Evolutionary conservation across 2,329 filamentous ascomycete genomes (phyloP).

Genomic region (Berkeleyomyces rouxiae): DNA sequence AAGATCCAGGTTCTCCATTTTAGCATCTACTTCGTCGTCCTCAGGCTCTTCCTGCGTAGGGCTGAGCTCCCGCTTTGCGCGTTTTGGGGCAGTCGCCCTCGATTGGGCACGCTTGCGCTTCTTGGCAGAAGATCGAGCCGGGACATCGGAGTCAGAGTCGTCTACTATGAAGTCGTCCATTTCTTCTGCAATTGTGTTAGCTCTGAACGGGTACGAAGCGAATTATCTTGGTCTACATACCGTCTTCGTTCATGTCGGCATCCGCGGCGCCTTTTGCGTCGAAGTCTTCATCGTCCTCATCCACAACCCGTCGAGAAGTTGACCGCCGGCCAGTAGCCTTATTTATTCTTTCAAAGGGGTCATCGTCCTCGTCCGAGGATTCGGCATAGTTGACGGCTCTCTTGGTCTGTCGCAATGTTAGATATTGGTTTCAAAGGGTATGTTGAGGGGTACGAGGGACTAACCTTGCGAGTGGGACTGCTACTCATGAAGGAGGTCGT

Average conservation of each 20-base stretch:
- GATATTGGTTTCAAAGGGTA: not conserved
- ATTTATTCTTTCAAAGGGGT: constrained; percentile 21
- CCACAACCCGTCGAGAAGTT: constrained; percentile 41
- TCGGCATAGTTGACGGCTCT: constrained; percentile 66
- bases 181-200: constrained; percentile 32
- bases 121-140: constrained; percentile 33
- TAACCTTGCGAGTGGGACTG: constrained; percentile 69
- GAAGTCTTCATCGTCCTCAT: constrained; percentile 54
- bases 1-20: constrained; percentile 32
- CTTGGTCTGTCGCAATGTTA: constrained; percentile 25
- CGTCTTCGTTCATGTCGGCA: constrained; percentile 42
- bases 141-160: constrained; percentile 71
- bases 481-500: constrained; percentile 32
- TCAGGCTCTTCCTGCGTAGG: constrained; percentile 23
- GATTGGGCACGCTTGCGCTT: constrained; percentile 56
- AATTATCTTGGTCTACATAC: constrained; percentile 21
- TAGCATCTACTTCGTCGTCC: constrained; percentile 29
- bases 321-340: constrained; percentile 21
- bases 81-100: constrained; percentile 43
- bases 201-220: not conserved
- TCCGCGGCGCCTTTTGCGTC: constrained; percentile 38
- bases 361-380: constrained; percentile 65
- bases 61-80: constrained; percentile 24
- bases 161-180: constrained; percentile 78
- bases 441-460: not conserved